Conservation (phyloP, 2,329 filamentous ascomycete genomes). For the Fonsecaea multimorphosa region DNA sequence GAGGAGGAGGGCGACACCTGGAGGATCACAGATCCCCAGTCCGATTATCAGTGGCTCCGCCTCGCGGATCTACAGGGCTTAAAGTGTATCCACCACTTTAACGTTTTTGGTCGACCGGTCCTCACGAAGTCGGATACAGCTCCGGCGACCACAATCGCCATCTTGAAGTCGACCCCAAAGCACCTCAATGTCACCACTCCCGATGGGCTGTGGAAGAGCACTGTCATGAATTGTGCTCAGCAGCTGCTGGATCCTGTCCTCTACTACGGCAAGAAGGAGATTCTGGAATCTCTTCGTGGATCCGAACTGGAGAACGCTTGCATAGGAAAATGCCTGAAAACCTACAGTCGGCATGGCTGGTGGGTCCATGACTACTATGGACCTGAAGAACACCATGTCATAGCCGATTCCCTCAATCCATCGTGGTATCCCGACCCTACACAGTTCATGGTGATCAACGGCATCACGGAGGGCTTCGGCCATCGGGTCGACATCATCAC, state of each 20-base stretch:
- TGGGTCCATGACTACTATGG: constrained; percentile 22
- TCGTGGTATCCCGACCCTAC: neutral
- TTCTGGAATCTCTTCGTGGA: constrained; percentile 18
- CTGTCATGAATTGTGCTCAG: constrained; percentile 20
- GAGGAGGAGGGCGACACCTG: neutral
- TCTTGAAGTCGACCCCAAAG: constrained; percentile 25
- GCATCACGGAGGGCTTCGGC: constrained; percentile 20
- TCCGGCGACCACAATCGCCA: constrained; percentile 30
- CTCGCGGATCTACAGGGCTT: constrained; percentile 5
- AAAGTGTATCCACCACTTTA: constrained; percentile 32
- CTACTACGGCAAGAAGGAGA: constrained; percentile 21
- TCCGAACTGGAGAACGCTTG: constrained; percentile 28
- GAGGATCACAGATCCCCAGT: neutral
- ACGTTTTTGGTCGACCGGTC: constrained; percentile 26
- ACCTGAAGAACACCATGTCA: constrained; percentile 18
- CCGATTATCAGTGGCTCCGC: constrained; percentile 8
- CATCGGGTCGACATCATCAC: constrained; percentile 18
- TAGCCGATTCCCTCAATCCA: constrained; percentile 14
- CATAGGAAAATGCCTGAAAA: constrained; percentile 24
- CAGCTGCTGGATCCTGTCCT: constrained; percentile 29
- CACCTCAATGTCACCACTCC: constrained; percentile 19
- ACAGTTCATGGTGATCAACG: constrained; percentile 27
- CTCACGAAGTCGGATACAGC: constrained; percentile 24
- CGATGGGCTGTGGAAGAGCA: constrained; percentile 16
- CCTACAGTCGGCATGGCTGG: constrained; percentile 19